Conservation (phyloP, 2,329 filamentous ascomycete species). For the Calonectria crousiana region DNA sequence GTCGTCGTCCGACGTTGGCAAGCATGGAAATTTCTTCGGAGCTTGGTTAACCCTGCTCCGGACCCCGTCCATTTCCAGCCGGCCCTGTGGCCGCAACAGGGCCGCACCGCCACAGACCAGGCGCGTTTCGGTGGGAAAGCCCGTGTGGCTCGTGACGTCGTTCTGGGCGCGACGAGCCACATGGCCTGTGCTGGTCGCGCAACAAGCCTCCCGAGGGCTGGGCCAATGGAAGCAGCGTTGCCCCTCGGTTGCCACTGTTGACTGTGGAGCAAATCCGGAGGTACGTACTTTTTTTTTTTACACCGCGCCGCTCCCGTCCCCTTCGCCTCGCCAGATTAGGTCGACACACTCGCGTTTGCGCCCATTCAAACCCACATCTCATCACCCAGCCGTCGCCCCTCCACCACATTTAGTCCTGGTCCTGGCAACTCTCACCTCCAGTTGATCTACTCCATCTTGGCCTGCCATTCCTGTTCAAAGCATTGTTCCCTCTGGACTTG, state of each 20-base stretch:
- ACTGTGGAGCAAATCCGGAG: conserved; percentile 43
- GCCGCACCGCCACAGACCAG: conserved; percentile 39
- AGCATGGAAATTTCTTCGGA: conserved; percentile 46
- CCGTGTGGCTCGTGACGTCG: conserved; percentile 21
- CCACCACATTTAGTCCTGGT: conserved; percentile 36
- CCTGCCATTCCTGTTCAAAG: conserved; percentile 29
- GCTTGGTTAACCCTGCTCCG: conserved; percentile 43
- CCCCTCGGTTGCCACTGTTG: conserved; percentile 68
- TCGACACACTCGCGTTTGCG: conserved; percentile 38
- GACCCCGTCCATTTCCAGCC: background rate
- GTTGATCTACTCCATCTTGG: conserved; percentile 34
- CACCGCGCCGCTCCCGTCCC: conserved; percentile 32
- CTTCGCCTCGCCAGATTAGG: conserved; percentile 30
- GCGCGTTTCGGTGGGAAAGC: conserved; percentile 27
- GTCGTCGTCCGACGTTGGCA: conserved; percentile 26
- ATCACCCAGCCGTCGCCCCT: conserved; percentile 39
- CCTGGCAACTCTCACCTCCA: conserved; percentile 31
- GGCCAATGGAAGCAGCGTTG: conserved; percentile 66
- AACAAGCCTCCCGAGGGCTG: conserved; percentile 35
- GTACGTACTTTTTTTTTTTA: conserved; percentile 36
- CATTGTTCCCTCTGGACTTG: conserved; percentile 24
- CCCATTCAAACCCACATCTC: conserved; percentile 32
- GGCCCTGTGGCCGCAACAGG: background rate
- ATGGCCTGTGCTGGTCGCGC: conserved; percentile 38
- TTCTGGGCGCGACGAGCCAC: conserved; percentile 44